Evolutionary conservation across 768 basidiomycete species (phyloP), one percentile per base, ranked within the genome.

Genomic region (Dacryopinax spathularia): DNA sequence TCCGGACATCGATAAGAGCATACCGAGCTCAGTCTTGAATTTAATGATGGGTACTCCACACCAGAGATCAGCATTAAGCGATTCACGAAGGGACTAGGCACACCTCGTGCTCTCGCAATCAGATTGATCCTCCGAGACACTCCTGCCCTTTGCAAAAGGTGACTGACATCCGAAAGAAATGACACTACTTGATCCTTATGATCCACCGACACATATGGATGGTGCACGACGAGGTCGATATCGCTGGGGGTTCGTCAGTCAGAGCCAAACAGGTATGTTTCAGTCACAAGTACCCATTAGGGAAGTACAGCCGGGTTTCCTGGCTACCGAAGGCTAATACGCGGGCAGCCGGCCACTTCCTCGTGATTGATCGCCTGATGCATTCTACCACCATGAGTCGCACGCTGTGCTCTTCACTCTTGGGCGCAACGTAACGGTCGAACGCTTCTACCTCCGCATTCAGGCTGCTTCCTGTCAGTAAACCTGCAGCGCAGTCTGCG

Each of bases 11-110:
- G 41, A 39, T n/a, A 35, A 36, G 15, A 43, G 68, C 63, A 63
- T 65, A 72, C 79, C 93, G 66, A 85, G 82, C 9, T 77, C 80
- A 1, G 94, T 91, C 63, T 88, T 77, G 72, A 98, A 96, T 76
- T 99, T 99, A 74, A 99, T 81, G 72, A 99, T 97, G 33, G 96
- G 96, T 6, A 98, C 94, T 75, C 86, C 89, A 62, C 5, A 31
- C 25, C 7, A 29, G 5, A 56, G 10, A 29, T 56, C 13, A 56
- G 6, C n/a, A n/a, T n/a, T n/a, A n/a, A n/a, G n/a, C n/a, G n/a
- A n/a, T n/a, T n/a, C n/a, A n/a, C n/a, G n/a, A n/a, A n/a, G n/a
- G n/a, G n/a, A n/a, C n/a, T n/a, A n/a, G 39, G 22, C 48, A 3
- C 4, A 56, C 48, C 48, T 56, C 48, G 48, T 27, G 96, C 94